Base-by-base conservation (phyloP, 2,329 filamentous ascomycete genomes). In the Fusarium nygamai region DNA sequence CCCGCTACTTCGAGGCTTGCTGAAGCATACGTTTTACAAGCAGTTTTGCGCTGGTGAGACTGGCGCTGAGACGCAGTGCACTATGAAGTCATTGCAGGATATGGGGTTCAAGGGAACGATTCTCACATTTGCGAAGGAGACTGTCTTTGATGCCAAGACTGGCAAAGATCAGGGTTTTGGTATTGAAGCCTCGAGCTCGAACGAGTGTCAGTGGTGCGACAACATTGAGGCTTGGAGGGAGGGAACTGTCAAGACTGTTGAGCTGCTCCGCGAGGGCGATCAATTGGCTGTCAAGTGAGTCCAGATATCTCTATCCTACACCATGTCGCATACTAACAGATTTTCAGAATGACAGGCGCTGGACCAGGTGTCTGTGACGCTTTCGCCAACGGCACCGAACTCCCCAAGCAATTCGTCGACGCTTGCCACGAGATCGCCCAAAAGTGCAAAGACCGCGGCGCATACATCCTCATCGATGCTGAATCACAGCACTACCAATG, bases 1-100 rank as follows among this genome's bases (percentile, higher is more conserved):
- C 73, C 84, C 85, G 0, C 24, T 89, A 1, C 80, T 90, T 19
- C 81, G 84, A 33, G 78, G 81, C 17, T 64, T 89, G 6, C 81
- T 90, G 12, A 86, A 86, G 76, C 82, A 84, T 66, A 89, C 87
- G 0, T 88, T 87, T 8, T 86, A 81, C 75, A 87, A 88, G 43
- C 88, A 90, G 62, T 90, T 90, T 80, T 90, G 88, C 71, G 86
- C 86, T 0, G 88, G 88, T 2, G 86, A 87, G 75, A 86, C 84
- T 33, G 80, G 81, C 19, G 77, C 80, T 0, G 85, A 89, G 79
- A 85, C 88, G 1, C 80, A 81, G n/a, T 78, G 77, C 24, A 85
- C 83, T 1, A 84, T 85, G 61, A 80, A 81, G 16, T 80, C 84
- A n/a, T 74, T 88, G 33, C 83, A 86, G 54, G 78, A 82, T 13